Base-by-base conservation (phyloP, 2,329 filamentous ascomycete genomes). In the Stachybotrys chlorohalonatus region DNA sequence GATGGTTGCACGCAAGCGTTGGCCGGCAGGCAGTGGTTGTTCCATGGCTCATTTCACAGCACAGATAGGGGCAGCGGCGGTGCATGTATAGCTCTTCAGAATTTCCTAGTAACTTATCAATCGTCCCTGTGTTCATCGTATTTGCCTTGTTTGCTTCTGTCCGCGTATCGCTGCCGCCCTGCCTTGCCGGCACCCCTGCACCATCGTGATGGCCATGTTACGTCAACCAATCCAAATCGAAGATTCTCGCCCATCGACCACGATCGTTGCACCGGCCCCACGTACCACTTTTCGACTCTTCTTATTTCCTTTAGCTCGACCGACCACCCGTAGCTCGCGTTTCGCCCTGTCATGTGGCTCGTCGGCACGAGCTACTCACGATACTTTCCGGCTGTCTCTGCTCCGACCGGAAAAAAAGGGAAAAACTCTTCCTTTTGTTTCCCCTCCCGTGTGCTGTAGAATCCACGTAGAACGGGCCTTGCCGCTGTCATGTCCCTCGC, bases 401-500 rank as follows among this genome's bases (percentile, higher is more conserved):
- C 24, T 24, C 24, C 24, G 24, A 24, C 24, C 2, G 24, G 4
- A 24, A 24, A 24, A 24, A 24, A 24, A 24, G n/a, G n/a, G n/a
- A 24, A 24, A 24, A 24, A 24, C 36, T 42, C 13, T 13, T 42
- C 13, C 36, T 5, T 42, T 5, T 42, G 3, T 13, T 42, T 42
- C 36, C 13, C 13, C 36, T 42, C 36, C 13, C 36, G 9, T 24
- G 24, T 24, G 24, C 24, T 24, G 24, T 24, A 24, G 24, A 24
- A 24, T 24, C 24, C 4, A 24, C 24, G 24, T 24, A 24, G 24
- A 24, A 24, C 24, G 36, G 36, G 9, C 36, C 9, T 42, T 13
- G 8, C 8, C 36, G 36, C 49, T 36, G 50, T 59, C 51, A 75
- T 75, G 72, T 75, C 72, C 59, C 68, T 75, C 56, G 72, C 68